These are phyloP conservation scores for Talaromyces atroroseus DNA, from an alignment of 2,329 filamentous ascomycete species.

Conservation along the genomic window DNA sequence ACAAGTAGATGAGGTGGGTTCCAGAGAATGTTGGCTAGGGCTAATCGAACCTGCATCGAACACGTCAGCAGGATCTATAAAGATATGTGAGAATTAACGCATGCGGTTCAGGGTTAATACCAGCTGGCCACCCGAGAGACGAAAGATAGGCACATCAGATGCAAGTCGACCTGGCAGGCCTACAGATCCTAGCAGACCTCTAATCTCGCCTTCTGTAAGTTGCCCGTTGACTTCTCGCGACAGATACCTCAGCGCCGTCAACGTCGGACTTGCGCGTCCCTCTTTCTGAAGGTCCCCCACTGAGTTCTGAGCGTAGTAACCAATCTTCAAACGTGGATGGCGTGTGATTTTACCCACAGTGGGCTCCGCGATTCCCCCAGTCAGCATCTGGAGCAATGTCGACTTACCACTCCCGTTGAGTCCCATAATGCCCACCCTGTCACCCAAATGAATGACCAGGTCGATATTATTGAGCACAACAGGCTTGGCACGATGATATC, in stretches of 20 bases:
- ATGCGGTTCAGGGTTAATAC: slow-evolving; percentile 42
- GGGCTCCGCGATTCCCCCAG: slow-evolving; percentile 74
- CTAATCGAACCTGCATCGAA: slow-evolving; percentile 45
- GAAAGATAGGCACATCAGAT: slow-evolving; percentile 66
- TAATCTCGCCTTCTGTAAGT: slow-evolving; percentile 61
- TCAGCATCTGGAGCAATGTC: slow-evolving; percentile 94
- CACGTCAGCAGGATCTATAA: background rate
- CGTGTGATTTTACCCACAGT: slow-evolving; percentile 85
- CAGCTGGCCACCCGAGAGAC: slow-evolving; percentile 74
- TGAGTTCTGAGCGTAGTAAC: slow-evolving; percentile 99
- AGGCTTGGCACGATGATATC: slow-evolving; percentile 48
- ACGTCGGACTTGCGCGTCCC: slow-evolving; percentile 98
- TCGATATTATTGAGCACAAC: slow-evolving; percentile 58
- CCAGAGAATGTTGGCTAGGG: slow-evolving; percentile 65
- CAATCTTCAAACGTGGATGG: slow-evolving; percentile 96
- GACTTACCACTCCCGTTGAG: slow-evolving; percentile 98
- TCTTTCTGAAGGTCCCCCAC: slow-evolving; percentile 99
- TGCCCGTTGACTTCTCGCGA: slow-evolving; percentile 48
- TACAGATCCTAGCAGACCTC: slow-evolving; percentile 61
- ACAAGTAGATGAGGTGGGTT: slow-evolving; percentile 65
- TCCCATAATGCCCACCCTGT: slow-evolving; percentile 90
- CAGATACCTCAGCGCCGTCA: slow-evolving; percentile 75
- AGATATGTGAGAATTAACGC: no score
- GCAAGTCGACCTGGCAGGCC: slow-evolving; percentile 65
- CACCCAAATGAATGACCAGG: slow-evolving; percentile 66